These are phyloP conservation scores for Aspergillus bridgeri DNA, from an alignment of 495 filamentous ascomycete species.

Conservation along the genomic window DNA sequence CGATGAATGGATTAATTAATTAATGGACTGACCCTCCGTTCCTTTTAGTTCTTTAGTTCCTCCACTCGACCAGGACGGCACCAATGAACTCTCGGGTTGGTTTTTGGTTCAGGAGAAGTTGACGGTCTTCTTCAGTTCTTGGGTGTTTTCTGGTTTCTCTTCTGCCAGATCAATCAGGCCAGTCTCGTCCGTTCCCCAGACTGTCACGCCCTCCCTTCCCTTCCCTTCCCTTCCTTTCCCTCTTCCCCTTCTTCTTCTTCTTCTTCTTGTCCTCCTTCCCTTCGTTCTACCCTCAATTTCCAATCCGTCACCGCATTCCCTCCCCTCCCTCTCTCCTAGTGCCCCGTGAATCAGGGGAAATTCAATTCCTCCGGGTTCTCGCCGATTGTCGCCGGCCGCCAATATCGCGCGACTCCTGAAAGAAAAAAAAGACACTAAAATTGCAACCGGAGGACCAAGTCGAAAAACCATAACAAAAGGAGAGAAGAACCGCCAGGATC, in stretches of 20 bases:
- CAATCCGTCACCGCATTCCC: neutral
- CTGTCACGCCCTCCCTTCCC: too few relatives aligned
- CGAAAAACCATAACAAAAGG: conserved; percentile 5
- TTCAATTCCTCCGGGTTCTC: conserved; percentile 9
- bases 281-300: conserved; percentile 7
- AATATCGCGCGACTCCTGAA: conserved; percentile 15
- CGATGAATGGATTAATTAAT: too few relatives aligned
- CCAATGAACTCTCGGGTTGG: conserved; percentile 20
- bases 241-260: too few relatives aligned
- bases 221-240: neutral
- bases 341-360: conserved; percentile 6
- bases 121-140: too few relatives aligned
- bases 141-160: neutral
- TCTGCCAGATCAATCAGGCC: conserved; percentile 15
- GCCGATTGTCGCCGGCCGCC: conserved; percentile 24
- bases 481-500: conserved; percentile 7
- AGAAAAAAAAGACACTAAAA: neutral
- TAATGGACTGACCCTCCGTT: too few relatives aligned
- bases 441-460: neutral
- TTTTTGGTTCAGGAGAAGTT: conserved; percentile 18
- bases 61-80: conserved; percentile 10
- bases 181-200: too few relatives aligned
- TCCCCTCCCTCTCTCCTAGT: conserved; percentile 1
- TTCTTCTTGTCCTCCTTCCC: neutral
- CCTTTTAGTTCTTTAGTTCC: neutral